Conservation (phyloP, 352 stramenopile species). For the Halophytophthora batemanensis region DNA sequence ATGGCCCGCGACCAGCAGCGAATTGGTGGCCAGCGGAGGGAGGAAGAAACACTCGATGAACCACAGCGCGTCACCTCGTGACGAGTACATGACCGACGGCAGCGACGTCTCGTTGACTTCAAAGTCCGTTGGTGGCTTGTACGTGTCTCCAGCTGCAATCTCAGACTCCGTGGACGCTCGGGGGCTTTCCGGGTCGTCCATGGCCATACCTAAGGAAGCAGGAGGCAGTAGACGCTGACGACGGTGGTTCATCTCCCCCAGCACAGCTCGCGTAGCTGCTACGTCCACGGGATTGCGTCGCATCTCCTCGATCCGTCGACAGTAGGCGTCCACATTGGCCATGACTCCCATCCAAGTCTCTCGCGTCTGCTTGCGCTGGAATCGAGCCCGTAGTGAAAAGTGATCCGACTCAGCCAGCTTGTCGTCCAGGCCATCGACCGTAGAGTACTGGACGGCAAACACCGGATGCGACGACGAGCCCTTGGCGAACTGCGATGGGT, state of each 20-base stretch:
- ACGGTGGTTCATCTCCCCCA: constrained; percentile 20
- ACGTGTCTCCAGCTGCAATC: constrained; percentile 7
- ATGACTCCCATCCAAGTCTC: constrained; percentile 38
- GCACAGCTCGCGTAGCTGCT: constrained; percentile 28
- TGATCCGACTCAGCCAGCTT: background rate
- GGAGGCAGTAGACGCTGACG: constrained; percentile 11
- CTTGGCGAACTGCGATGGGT: constrained; percentile 48
- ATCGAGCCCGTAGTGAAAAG: constrained; percentile 19
- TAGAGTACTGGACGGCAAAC: constrained; percentile 47
- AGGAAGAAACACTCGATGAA: constrained; percentile 58
- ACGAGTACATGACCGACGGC: constrained; percentile 26
- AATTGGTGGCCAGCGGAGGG: constrained; percentile 29
- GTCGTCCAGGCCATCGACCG: constrained; percentile 2
- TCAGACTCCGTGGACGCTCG: constrained; percentile 8
- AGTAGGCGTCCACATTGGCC: constrained; percentile 40
- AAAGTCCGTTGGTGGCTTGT: constrained; percentile 15
- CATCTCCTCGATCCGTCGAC: constrained; percentile 35
- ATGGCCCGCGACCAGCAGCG: constrained; percentile 31
- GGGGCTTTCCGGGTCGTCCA: constrained; percentile 12
- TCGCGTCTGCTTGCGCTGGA: constrained; percentile 31
- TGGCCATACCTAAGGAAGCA: constrained; percentile 6
- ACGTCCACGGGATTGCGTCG: constrained; percentile 35
- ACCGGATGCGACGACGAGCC: constrained; percentile 52
- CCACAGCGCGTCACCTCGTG: constrained; percentile 34
- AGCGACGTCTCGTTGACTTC: constrained; percentile 14